A percentile compares a stretch with the other conserved stretches of the same genome.
phyloP scores from a whole-genome alignment of 495 filamentous ascomycete species.

The Thermochaetoides thermophila region DNA sequence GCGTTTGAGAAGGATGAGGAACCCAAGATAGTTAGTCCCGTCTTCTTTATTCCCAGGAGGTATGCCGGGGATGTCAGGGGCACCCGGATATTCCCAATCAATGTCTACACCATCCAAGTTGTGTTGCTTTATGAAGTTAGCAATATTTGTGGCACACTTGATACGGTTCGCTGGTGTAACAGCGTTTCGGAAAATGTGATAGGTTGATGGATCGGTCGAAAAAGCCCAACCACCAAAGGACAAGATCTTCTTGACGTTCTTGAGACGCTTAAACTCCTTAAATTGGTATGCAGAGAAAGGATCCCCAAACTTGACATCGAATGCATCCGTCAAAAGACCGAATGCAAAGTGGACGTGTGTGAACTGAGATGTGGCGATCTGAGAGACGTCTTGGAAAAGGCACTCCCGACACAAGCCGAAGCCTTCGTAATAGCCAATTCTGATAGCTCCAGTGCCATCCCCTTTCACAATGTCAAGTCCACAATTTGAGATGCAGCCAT shows the following conservation, averaged over 20 bases:
- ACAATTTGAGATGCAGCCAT: slow-evolving; percentile 32
- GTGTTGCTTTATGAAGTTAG: slow-evolving; percentile 15
- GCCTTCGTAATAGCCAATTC: slow-evolving; percentile 19
- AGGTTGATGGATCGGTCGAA: slow-evolving; percentile 16
- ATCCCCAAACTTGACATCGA: slow-evolving; percentile 8
- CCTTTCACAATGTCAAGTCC: slow-evolving; percentile 14
- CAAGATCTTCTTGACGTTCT: slow-evolving; percentile 15
- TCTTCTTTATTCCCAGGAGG: slow-evolving; percentile 6
- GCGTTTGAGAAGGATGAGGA: slow-evolving; percentile 8
- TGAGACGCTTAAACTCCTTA: slow-evolving; percentile 11
- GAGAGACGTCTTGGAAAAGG: slow-evolving; percentile 12
- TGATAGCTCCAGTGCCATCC: background rate
- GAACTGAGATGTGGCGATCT: slow-evolving; percentile 7
- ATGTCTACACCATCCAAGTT: slow-evolving; percentile 21
- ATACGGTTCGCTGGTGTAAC: no score
- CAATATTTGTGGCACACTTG: no score
- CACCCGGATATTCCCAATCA: slow-evolving; percentile 19
- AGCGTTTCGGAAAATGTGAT: slow-evolving; percentile 14
- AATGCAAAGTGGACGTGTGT: slow-evolving; percentile 18
- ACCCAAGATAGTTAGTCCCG: slow-evolving; percentile 10
- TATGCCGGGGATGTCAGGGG: slow-evolving; percentile 16
- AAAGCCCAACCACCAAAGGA: slow-evolving; percentile 25
- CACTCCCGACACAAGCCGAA: slow-evolving; percentile 15
- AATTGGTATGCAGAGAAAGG: slow-evolving; percentile 10
- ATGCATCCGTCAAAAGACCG: slow-evolving; percentile 8